Evolutionary conservation across 139 green algal genomes (phyloP).

Genomic region (Monoraphidium neglectum): DNA sequence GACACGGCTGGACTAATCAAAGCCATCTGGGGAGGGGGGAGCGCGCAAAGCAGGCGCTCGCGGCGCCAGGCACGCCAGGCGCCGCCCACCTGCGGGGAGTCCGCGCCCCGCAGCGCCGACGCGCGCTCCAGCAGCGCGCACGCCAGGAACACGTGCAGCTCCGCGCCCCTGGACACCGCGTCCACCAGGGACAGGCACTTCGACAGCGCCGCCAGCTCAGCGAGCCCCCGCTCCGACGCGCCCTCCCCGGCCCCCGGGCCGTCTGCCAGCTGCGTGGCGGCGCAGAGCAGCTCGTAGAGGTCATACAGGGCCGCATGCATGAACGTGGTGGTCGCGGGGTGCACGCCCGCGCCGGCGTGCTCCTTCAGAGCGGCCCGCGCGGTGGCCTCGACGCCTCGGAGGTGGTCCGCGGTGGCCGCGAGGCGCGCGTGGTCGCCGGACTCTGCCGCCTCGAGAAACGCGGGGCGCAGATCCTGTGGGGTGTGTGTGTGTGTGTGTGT

Average conservation of each 20-base stretch:
- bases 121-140: slow-evolving; percentile 24
- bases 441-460: slow-evolving; percentile 19
- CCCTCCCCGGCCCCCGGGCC: not conserved
- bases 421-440: not conserved
- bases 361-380: not conserved
- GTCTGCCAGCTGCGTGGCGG: slow-evolving; percentile 5
- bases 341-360: not conserved
- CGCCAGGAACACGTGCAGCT: slow-evolving; percentile 29
- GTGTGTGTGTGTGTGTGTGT: not conserved
- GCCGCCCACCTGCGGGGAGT: slow-evolving; percentile 15
- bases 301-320: slow-evolving; percentile 23
- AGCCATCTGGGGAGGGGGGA: no score
- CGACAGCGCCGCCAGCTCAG: not conserved
- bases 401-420: not conserved
- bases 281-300: slow-evolving; percentile 23
- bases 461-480: slow-evolving; percentile 6
- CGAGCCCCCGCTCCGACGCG: not conserved
- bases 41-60: no score
- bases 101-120: not conserved
- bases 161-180: slow-evolving; percentile 2
- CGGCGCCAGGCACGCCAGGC: no score
- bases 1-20: no score
- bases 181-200: slow-evolving; percentile 8
- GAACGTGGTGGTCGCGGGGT: not conserved
- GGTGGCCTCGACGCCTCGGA: not conserved